Conservation (phyloP, 2,329 filamentous ascomycete species). For the Aspergillus sp. region DNA sequence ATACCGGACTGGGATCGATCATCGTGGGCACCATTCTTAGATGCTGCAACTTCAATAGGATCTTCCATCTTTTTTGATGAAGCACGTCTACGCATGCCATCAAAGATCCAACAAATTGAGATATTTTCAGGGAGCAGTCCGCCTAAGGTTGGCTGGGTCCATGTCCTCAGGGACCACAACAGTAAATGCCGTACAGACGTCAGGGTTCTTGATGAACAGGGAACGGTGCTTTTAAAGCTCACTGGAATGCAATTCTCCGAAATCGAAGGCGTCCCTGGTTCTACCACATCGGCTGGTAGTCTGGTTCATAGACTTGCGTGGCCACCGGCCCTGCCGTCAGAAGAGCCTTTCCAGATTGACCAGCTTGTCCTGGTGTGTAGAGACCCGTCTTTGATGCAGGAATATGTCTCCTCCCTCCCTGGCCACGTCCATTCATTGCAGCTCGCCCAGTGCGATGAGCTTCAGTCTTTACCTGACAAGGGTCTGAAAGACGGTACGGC, state of each 20-base stretch:
- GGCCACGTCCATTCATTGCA: background rate
- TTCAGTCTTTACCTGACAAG: background rate
- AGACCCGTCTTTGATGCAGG: background rate
- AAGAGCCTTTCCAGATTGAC: constrained; percentile 27
- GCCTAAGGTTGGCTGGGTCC: constrained; percentile 35
- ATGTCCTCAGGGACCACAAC: constrained; percentile 24
- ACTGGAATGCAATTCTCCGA: constrained; percentile 41
- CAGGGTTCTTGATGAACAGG: constrained; percentile 19
- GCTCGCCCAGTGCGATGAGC: background rate
- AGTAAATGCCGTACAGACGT: background rate
- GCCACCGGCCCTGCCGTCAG: constrained; percentile 35
- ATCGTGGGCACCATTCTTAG: constrained; percentile 43
- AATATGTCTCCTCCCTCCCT: background rate
- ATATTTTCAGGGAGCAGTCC: constrained; percentile 26
- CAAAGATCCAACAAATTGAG: constrained; percentile 29
- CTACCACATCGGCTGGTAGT: constrained; percentile 25
- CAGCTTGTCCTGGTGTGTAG: constrained; percentile 7
- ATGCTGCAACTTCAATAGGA: constrained; percentile 45
- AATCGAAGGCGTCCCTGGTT: constrained; percentile 34
- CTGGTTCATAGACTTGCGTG: constrained; percentile 41
- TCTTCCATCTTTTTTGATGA: constrained; percentile 41
- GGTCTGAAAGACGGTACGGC: constrained; percentile 3
- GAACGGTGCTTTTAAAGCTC: constrained; percentile 33
- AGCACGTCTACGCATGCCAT: constrained; percentile 39
- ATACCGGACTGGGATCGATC: constrained; percentile 23